Conservation (phyloP, 169 alveolate genomes). For the Plasmodium cynomolgi region DNA sequence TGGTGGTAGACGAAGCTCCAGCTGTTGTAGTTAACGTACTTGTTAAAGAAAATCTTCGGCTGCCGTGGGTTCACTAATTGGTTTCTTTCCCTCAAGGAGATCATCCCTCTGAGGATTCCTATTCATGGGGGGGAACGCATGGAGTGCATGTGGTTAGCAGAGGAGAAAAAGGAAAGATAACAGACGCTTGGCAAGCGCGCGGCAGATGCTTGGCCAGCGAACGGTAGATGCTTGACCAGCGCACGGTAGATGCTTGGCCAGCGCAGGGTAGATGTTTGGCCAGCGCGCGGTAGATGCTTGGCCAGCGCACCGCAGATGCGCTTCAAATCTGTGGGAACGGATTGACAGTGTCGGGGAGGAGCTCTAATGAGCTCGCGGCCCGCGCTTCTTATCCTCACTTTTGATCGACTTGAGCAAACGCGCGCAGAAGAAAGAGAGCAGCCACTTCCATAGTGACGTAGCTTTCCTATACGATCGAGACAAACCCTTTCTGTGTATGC, state of each 20-base stretch:
- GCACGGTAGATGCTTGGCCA: background rate
- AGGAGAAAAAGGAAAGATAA: background rate
- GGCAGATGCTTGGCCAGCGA: background rate
- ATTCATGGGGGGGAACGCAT: background rate
- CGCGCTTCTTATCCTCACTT: no score
- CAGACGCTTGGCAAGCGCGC: background rate
- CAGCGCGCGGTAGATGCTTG: background rate
- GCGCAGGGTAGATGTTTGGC: background rate
- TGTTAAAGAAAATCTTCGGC: conserved; percentile 49
- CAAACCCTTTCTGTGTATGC: conserved; percentile 16
- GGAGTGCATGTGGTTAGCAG: background rate
- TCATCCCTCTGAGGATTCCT: conserved; percentile 15
- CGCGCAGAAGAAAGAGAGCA: background rate
- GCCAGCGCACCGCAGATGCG: background rate
- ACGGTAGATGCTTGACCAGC: background rate
- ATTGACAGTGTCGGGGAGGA: no score
- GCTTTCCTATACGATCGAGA: conserved; percentile 1
- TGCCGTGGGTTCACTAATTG: background rate
- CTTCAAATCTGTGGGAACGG: background rate
- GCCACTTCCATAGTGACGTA: background rate
- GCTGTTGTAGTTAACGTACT: conserved; percentile 36
- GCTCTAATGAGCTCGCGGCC: no score
- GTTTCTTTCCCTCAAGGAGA: background rate
- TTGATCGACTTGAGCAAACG: background rate
- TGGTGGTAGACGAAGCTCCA: conserved; percentile 44